phyloP scores from a whole-genome alignment of 169 alveolate genomes.

The Plasmodium blacklocki region DNA sequence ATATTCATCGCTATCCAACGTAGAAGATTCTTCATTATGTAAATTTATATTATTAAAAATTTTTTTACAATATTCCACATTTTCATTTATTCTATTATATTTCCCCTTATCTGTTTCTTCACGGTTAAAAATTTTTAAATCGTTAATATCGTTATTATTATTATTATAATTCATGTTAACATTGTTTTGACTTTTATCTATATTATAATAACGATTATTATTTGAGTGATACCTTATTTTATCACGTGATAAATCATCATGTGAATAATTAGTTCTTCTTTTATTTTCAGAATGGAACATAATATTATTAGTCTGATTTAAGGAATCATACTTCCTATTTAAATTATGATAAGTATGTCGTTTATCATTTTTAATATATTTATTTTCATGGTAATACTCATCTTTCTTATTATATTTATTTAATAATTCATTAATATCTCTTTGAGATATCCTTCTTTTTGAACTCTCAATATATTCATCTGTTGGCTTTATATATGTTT shows the following conservation, averaged over 20 bases:
- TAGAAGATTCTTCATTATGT: not conserved
- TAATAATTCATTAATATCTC: conserved; percentile 27
- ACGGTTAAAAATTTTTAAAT: not conserved
- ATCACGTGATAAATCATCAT: not conserved
- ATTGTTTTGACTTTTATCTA: no score
- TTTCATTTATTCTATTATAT: conserved; percentile 19
- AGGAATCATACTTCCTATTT: conserved; percentile 14
- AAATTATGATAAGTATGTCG: conserved; percentile 18
- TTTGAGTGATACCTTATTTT: not conserved
- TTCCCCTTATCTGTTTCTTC: not conserved
- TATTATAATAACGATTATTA: not conserved
- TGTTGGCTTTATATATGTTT: not conserved
- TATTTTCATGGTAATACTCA: not conserved
- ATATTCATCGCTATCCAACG: no score
- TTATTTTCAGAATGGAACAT: conserved; percentile 9
- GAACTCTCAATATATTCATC: not conserved
- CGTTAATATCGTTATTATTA: not conserved
- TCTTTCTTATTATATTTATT: conserved; percentile 27
- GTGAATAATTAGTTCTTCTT: not conserved
- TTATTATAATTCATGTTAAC: not conserved
- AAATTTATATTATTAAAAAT: not conserved
- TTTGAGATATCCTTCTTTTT: conserved; percentile 24
- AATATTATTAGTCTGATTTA: not conserved
- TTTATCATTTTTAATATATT: not conserved
- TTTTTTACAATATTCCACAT: conserved; percentile 23